Percentiles rank a stretch among this genome's conserved stretches.
These are phyloP conservation scores for Trichosporon sp. DNA, from an alignment of 1,284 basidiomycete species.

Conservation along the genomic window DNA sequence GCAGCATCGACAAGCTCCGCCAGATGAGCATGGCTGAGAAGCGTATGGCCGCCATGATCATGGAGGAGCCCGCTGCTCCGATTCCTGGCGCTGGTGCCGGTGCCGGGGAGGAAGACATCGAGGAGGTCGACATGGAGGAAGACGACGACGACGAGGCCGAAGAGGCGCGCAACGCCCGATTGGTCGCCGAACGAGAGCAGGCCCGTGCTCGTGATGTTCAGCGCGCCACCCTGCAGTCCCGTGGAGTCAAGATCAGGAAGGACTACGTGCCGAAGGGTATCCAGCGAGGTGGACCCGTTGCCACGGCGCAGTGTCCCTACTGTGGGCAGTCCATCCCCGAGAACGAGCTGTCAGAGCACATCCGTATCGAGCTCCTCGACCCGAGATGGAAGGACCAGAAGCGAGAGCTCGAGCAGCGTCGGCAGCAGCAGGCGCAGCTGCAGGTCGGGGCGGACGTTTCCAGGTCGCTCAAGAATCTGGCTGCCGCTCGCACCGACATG, in stretches of 20 bases:
- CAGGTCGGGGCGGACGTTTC: constrained; percentile 79
- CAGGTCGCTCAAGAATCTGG: constrained; percentile 81
- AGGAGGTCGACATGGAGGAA: constrained; percentile 58
- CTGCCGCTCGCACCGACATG: constrained; percentile 85
- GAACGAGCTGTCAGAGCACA: constrained; percentile 93
- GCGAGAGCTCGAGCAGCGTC: constrained; percentile 74
- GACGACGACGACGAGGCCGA: constrained; percentile 52
- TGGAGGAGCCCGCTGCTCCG: constrained; percentile 83
- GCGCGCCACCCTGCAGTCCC: constrained; percentile 66
- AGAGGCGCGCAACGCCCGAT: constrained; percentile 59
- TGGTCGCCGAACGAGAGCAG: constrained; percentile 69
- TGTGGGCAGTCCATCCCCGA: constrained; percentile 91
- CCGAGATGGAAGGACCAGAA: constrained; percentile 96
- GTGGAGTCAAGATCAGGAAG: constrained; percentile 91
- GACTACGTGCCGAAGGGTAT: constrained; percentile 93
- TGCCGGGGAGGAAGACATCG: constrained; percentile 58
- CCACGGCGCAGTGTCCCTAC: constrained; percentile 81
- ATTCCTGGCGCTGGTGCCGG: constrained; percentile 62
- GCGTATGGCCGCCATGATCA: constrained; percentile 96
- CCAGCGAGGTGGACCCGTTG: constrained; percentile 57
- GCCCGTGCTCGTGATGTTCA: constrained; percentile 68
- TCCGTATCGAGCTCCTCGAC: constrained; percentile 96
- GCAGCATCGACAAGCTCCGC: constrained; percentile 89
- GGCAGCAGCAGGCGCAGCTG: constrained; percentile 80
- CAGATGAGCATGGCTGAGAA: constrained; percentile 96